Percentiles rank a stretch among this genome's conserved stretches.
phyloP scores from a whole-genome alignment of 2,329 filamentous ascomycete genomes.

The Trichophyton rubrum region DNA sequence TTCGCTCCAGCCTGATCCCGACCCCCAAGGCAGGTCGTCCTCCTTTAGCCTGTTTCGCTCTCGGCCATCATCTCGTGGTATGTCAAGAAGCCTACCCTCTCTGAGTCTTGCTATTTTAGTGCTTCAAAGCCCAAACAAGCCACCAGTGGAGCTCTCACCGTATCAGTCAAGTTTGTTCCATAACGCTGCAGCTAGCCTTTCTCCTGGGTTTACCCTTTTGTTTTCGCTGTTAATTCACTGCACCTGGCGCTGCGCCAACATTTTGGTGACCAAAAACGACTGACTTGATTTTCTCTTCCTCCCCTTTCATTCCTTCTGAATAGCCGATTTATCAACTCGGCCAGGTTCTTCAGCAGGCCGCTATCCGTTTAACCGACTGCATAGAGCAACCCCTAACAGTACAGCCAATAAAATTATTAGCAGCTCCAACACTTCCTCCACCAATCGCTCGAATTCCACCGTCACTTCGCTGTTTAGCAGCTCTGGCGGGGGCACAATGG shows the following conservation, averaged over 20 bases:
- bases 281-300: constrained; percentile 8
- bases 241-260: constrained; percentile 2
- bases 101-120: neutral
- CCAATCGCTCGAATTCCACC: neutral
- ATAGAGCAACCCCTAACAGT: neutral
- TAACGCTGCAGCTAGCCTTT: constrained; percentile 1
- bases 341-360: neutral
- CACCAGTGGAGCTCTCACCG: constrained; percentile 1
- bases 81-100: constrained; percentile 1
- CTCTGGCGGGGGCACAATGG: constrained; percentile 44
- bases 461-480: neutral
- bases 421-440: constrained; percentile 3
- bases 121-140: constrained; percentile 2
- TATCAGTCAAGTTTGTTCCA: neutral
- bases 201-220: constrained; percentile 1
- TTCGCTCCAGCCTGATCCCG: constrained; percentile 3
- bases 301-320: constrained; percentile 1
- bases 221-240: constrained; percentile 10
- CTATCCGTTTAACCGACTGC: neutral
- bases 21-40: constrained; percentile 3
- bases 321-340: neutral
- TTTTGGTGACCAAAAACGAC: neutral
- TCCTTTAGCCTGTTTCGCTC: constrained; percentile 6
- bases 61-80: constrained; percentile 4
- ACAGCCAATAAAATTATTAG: neutral